phyloP scores from a whole-genome alignment of 371 early-diverging fungal genomes.

The Actinomucor elegans region DNA sequence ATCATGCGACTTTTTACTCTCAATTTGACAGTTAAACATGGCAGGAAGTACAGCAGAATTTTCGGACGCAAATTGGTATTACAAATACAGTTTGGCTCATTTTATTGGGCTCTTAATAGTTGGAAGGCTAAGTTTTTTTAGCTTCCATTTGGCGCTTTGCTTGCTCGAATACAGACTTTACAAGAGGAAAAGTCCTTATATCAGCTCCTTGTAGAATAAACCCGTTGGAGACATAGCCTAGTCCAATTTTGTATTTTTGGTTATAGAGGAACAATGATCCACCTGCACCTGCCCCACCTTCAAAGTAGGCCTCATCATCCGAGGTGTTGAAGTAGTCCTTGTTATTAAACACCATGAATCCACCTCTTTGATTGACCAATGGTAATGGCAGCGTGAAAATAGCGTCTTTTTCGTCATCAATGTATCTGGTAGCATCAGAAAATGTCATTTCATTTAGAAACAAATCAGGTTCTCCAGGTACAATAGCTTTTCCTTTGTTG shows the following conservation, averaged over 20 bases:
- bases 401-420: neutral
- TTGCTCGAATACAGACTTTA: constrained; percentile 6
- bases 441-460: constrained; percentile 10
- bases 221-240: constrained; percentile 13
- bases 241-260: constrained; percentile 8
- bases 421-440: neutral
- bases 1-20: too few species aligned
- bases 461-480: constrained; percentile 44
- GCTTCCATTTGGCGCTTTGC: constrained; percentile 4
- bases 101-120: too few species aligned
- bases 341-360: constrained; percentile 1
- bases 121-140: too few species aligned
- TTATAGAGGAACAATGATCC: constrained; percentile 17
- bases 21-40: too few species aligned
- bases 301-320: constrained; percentile 4
- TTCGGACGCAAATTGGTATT: too few species aligned
- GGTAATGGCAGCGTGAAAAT: neutral
- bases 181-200: constrained; percentile 1
- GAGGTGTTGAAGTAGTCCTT: too few species aligned
- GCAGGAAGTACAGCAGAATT: too few species aligned
- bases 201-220: neutral
- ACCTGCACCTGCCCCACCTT: constrained; percentile 10
- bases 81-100: too few species aligned
- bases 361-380: constrained; percentile 2
- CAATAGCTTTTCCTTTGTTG: constrained; percentile 57